These are phyloP conservation scores for Avena eriantha DNA, from an alignment of 176 grass and related monocot genomes.

Conservation along the genomic window DNA sequence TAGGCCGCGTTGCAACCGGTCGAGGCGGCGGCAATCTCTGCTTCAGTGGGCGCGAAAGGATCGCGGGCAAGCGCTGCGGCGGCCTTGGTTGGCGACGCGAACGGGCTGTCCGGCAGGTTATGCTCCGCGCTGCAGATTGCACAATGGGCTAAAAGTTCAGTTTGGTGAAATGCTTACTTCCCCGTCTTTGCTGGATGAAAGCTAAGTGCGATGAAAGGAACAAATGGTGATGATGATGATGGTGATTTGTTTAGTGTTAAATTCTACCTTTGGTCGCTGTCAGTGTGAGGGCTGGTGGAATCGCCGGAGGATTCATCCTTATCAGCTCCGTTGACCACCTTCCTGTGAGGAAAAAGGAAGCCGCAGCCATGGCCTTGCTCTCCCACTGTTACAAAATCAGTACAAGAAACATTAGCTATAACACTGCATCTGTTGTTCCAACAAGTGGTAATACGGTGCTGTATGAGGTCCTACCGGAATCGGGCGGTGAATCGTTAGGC, in stretches of 20 bases:
- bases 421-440: background rate
- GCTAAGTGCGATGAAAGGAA: conserved; percentile 46
- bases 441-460: background rate
- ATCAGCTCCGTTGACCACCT: conserved; percentile 69
- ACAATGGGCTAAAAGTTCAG: conserved; percentile 14
- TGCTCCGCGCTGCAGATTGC: conserved; percentile 64
- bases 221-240: conserved; percentile 32
- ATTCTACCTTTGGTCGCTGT: conserved; percentile 88
- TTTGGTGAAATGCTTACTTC: conserved; percentile 54
- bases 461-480: conserved; percentile 39
- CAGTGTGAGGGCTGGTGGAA: conserved; percentile 63
- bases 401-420: background rate
- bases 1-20: background rate
- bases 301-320: conserved; percentile 85
- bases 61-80: conserved; percentile 31
- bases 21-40: background rate
- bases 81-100: conserved; percentile 76
- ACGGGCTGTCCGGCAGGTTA: conserved; percentile 90
- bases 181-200: conserved; percentile 46
- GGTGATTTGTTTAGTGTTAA: conserved; percentile 40
- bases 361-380: conserved; percentile 46
- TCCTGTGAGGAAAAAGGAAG: conserved; percentile 54
- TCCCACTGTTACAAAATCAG: background rate
- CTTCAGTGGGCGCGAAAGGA: conserved; percentile 46
- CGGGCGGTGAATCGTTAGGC: conserved; percentile 35